Evolutionary conservation across 306 rosid species (phyloP).

Genomic region (Dryas alaskensis): DNA sequence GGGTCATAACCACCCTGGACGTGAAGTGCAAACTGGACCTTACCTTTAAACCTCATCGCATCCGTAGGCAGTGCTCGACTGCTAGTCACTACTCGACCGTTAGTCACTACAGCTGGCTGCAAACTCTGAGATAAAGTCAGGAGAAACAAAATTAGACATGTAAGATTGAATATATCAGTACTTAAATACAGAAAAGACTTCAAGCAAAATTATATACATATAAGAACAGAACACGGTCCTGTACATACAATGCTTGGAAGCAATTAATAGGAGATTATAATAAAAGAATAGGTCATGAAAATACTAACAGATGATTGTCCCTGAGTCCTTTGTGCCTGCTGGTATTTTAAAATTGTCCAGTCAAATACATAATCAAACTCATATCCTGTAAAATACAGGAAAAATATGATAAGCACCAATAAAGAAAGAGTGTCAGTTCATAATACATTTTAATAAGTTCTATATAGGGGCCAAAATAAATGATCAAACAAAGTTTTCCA

Average conservation of each 20-base stretch:
- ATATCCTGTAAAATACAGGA: slow-evolving; percentile 50
- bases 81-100: slow-evolving; percentile 6
- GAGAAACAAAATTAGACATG: not conserved
- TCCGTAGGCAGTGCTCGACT: slow-evolving; percentile 14
- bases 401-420: not conserved
- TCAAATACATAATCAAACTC: slow-evolving; percentile 59
- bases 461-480: not conserved
- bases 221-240: not conserved
- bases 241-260: not conserved
- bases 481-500: not conserved
- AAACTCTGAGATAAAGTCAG: not conserved
- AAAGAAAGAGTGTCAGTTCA: not conserved
- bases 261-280: not conserved
- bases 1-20: not conserved
- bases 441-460: not conserved
- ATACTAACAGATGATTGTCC: slow-evolving; percentile 23
- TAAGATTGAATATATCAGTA: not conserved
- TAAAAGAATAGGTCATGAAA: not conserved
- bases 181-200: not conserved
- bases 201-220: not conserved
- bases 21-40: not conserved
- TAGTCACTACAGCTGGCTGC: slow-evolving; percentile 5
- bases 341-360: slow-evolving; percentile 79
- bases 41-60: slow-evolving; percentile 10
- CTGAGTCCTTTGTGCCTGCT: slow-evolving; percentile 36